Base-by-base conservation (phyloP, 2,329 filamentous ascomycete genomes). In the Mycosphaerella sp. region DNA sequence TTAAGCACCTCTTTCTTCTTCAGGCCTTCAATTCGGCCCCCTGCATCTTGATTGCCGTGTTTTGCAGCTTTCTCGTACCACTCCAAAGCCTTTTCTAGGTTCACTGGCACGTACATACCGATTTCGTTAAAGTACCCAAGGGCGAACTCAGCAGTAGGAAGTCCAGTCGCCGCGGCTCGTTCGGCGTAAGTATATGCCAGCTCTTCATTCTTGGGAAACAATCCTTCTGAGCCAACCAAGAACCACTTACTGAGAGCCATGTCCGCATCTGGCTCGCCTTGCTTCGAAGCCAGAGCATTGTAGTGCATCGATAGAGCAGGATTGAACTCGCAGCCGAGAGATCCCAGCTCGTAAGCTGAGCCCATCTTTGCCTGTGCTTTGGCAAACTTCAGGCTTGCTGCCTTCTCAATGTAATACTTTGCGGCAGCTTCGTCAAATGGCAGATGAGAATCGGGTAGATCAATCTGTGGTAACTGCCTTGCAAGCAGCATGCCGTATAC, bases 191-290 rank as follows among this genome's bases (percentile, higher is more conserved):
- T 85, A 70, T 87, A 98, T 6, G 93, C 91, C 43, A 97, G 74
- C 66, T 91, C 86, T 70, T 98, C 93, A 64, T 96, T 97, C 77
- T 97, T 97, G 54, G 87, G 81, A 65, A 98, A 96, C 6, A 94
- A 78, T 17, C 85, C 86, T 60, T 97, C 91, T 59, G 93, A 90
- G 2, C 93, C 93, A 64, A 95, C 97, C 25, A 98, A 77, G 66
- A 97, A 98, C 93, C 93, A 98, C 70, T 95, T 93, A 70, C 91
- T 97, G 55, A 98, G 89, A 25, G 91, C 89, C 71, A 98, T 86
- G 54, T 95, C 89, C 0, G 91, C 93, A 68, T 98, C 93, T 0
- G 89, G 78, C 63, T 97, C 89, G 14, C 90, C 91, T 71, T 97
- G 93, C 58, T 87, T 84, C 10, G 93, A 87, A 17, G 93, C 91